These are phyloP conservation scores for Ceratobasidium theobromae DNA, from an alignment of 1,284 basidiomycete genomes.

Conservation along the genomic window DNA sequence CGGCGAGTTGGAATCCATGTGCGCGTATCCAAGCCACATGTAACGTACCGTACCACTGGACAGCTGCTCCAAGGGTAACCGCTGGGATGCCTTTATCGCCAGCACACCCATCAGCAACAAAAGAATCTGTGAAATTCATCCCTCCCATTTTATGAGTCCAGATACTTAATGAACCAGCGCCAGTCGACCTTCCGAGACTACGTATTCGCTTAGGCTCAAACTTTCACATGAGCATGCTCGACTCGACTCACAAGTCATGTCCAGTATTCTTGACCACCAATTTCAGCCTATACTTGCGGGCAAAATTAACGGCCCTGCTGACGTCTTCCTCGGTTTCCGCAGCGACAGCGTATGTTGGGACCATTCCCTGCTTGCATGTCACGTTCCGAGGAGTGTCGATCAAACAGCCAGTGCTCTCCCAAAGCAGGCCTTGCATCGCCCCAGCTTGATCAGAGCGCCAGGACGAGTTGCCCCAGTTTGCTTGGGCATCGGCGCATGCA, in stretches of 20 bases:
- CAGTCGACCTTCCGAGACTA: conserved; percentile 31
- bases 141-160: conserved; percentile 21
- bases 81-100: not conserved
- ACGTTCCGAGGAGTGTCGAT: conserved; percentile 11
- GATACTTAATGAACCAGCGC: conserved; percentile 28
- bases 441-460: conserved; percentile 1
- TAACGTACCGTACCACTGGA: conserved; percentile 9
- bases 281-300: not conserved
- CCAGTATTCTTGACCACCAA: conserved; percentile 29
- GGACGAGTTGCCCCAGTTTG: not conserved
- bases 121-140: conserved; percentile 31
- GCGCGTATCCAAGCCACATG: not conserved
- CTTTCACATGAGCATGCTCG: too few species aligned
- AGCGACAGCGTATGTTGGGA: conserved; percentile 15
- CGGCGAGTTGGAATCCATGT: not conserved
- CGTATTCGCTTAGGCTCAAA: not conserved
- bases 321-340: not conserved
- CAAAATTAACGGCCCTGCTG: conserved; percentile 16
- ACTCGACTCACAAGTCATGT: conserved; percentile 8
- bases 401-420: conserved; percentile 17
- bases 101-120: not conserved
- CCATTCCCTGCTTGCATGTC: conserved; percentile 16
- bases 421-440: not conserved
- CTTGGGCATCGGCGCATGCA: not conserved
- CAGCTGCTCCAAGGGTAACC: conserved; percentile 22